Evolutionary conservation across 1,284 basidiomycete genomes (phyloP), one percentile per base, ranked within the genome.

Genomic region (Sanghuangporus weigelae): DNA sequence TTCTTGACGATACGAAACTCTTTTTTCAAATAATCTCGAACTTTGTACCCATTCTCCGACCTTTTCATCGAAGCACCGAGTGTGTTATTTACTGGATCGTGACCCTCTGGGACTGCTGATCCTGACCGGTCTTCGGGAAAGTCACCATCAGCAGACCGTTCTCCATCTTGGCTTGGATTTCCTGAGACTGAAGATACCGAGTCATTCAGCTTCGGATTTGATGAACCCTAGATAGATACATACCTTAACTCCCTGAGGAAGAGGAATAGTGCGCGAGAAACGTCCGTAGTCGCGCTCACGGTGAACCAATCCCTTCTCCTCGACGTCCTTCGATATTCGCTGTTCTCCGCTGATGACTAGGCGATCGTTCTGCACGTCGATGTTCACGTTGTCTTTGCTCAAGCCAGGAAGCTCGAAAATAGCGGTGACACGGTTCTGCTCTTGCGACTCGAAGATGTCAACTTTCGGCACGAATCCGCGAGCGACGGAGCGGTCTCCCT

Each of bases 211-310:
- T 19, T 50, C 48, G 54, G 76, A 72, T 53, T 80, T 68, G 5
- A 14, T 10, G 21, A 19, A n/a, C 48, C 7, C 8, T 10, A 49
- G 14, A 19, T 49, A 4, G 26, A n/a, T 51, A 56, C 63, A 40
- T 48, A 65, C 64, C 60, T 65, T 62, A 12, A 42, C 62, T 14
- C 60, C 64, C 10, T 56, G 12, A 36, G 64, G 64, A 16, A 65
- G 57, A n/a, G 60, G 64, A n/a, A 65, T 26, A 2, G 75, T 75
- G 40, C 83, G 76, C n/a, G 78, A 75, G 69, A 83, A 81, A 58
- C 74, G 80, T 59, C 82, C 82, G 54, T 67, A 78, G 55, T 75
- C 73, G 31, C 82, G 75, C 72, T 84, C 84, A 57, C 80, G 78
- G n/a, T 84, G 74, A 23, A 75, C 74, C 60, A 75, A 84, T 26